Conservation (phyloP, 2,329 filamentous ascomycete species). For the Ceratocystis albifundus region DNA sequence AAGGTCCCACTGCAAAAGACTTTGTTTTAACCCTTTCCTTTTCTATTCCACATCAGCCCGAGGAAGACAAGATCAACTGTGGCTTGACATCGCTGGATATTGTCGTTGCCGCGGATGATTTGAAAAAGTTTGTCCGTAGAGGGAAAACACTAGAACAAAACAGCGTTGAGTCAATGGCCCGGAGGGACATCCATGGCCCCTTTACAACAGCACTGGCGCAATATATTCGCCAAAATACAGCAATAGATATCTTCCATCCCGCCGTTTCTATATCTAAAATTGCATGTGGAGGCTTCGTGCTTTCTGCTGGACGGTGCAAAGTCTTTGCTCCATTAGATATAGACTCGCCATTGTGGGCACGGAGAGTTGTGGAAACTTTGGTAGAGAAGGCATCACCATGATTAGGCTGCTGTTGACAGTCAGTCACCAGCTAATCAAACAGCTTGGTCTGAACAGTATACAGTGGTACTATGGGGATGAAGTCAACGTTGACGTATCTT, state of each 20-base stretch:
- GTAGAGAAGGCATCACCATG: constrained; percentile 16
- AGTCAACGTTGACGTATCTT: too few species aligned
- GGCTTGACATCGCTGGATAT: constrained; percentile 40
- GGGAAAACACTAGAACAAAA: constrained; percentile 29
- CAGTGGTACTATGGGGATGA: not conserved
- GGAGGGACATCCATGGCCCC: constrained; percentile 29
- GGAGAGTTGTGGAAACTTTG: constrained; percentile 18
- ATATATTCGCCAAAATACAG: constrained; percentile 44
- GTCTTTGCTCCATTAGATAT: constrained; percentile 29
- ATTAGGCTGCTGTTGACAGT: not conserved
- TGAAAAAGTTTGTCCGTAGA: constrained; percentile 36
- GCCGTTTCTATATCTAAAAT: constrained; percentile 43
- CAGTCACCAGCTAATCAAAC: not conserved
- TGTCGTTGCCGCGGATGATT: constrained; percentile 39
- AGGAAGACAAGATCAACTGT: constrained; percentile 30
- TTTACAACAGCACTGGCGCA: constrained; percentile 41
- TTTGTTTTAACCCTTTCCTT: constrained; percentile 43
- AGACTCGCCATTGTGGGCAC: constrained; percentile 16
- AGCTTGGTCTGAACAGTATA: not conserved
- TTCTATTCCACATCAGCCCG: constrained; percentile 30
- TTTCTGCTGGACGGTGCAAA: constrained; percentile 44
- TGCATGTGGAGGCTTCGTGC: constrained; percentile 45
- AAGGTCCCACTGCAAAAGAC: constrained; percentile 34
- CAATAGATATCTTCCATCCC: constrained; percentile 45
- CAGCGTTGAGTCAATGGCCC: constrained; percentile 19